A percentile compares a stretch with the other conserved stretches of the same genome.
These are phyloP conservation scores for Pythium plurisporium DNA, from an alignment of 352 stramenopile genomes.

Conservation along the genomic window DNA sequence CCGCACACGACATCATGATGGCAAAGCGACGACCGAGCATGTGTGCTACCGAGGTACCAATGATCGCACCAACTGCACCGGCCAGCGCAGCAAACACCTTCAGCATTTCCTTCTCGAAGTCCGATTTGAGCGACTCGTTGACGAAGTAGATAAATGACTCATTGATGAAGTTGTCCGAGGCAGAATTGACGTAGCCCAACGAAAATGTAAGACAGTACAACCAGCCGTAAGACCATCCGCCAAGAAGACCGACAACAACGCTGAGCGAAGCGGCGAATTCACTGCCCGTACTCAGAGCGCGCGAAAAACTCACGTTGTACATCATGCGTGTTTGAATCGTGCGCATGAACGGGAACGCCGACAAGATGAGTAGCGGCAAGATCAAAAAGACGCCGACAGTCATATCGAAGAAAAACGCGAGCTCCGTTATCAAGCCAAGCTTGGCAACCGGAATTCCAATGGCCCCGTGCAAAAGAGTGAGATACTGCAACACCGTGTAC, in stretches of 20 bases:
- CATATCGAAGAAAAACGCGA: slow-evolving; percentile 87
- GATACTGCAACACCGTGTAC: slow-evolving; percentile 70
- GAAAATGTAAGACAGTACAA: slow-evolving; percentile 78
- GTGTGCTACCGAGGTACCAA: slow-evolving; percentile 50
- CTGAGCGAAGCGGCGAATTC: slow-evolving; percentile 78
- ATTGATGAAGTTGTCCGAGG: slow-evolving; percentile 74
- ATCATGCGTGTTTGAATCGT: slow-evolving; percentile 90
- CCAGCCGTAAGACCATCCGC: slow-evolving; percentile 77
- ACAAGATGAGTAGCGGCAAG: slow-evolving; percentile 67
- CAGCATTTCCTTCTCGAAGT: slow-evolving; percentile 59
- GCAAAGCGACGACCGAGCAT: slow-evolving; percentile 59
- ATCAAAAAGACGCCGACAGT: slow-evolving; percentile 73
- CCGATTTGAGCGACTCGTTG: slow-evolving; percentile 36
- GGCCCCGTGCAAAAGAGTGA: slow-evolving; percentile 65
- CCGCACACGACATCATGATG: slow-evolving; percentile 50
- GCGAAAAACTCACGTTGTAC: slow-evolving; percentile 88
- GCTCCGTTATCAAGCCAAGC: slow-evolving; percentile 63
- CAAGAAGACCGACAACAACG: slow-evolving; percentile 63
- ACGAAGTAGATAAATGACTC: slow-evolving; percentile 83
- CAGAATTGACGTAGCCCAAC: slow-evolving; percentile 75
- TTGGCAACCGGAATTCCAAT: slow-evolving; percentile 60
- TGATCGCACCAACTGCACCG: slow-evolving; percentile 42
- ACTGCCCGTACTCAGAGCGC: slow-evolving; percentile 73
- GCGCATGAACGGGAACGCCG: slow-evolving; percentile 84
- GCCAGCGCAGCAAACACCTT: slow-evolving; percentile 66